These are phyloP conservation scores for Penicillium robsamsonii DNA, from an alignment of 495 filamentous ascomycete genomes.

Conservation along the genomic window DNA sequence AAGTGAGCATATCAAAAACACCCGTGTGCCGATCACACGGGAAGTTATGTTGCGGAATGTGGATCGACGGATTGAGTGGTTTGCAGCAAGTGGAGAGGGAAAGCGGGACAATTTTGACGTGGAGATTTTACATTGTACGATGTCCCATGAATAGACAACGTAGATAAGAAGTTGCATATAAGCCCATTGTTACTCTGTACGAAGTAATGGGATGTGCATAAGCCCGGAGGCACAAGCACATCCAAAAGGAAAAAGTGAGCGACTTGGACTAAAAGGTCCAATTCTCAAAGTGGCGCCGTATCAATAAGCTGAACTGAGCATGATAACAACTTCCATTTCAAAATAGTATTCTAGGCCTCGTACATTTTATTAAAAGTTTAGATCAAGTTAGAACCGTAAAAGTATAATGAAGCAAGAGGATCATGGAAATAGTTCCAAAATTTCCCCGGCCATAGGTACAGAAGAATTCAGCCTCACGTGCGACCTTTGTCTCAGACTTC, in stretches of 20 bases:
- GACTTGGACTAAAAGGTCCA: background rate
- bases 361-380: background rate
- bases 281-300: background rate
- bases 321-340: slow-evolving; percentile 10
- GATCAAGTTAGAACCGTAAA: background rate
- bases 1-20: background rate
- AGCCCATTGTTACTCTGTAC: background rate
- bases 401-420: no score
- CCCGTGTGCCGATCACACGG: slow-evolving; percentile 41
- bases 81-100: slow-evolving; percentile 14
- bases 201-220: no score
- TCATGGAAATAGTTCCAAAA: no score
- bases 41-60: slow-evolving; percentile 26
- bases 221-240: no score
- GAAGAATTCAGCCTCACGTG: no score
- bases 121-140: slow-evolving; percentile 2
- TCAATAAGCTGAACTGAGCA: background rate
- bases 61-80: slow-evolving; percentile 27
- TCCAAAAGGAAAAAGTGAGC: no score
- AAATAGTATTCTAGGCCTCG: background rate
- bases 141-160: background rate
- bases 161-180: background rate
- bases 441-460: no score
- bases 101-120: slow-evolving; percentile 4
- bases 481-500: no score